These are phyloP conservation scores for Prunus kanzakura DNA, from an alignment of 306 rosid genomes.

Conservation along the genomic window DNA sequence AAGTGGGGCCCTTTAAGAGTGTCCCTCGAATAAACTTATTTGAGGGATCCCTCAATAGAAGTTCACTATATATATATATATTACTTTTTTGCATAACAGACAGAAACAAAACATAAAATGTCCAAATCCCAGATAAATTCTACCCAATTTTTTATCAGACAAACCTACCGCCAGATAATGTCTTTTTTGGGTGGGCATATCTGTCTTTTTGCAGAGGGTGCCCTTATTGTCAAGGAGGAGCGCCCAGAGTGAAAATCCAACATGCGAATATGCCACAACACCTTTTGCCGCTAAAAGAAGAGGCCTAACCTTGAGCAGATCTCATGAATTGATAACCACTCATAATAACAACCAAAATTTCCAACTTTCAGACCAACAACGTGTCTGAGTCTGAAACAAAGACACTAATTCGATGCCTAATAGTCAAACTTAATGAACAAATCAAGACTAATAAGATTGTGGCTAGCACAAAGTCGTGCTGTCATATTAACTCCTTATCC, in stretches of 20 bases:
- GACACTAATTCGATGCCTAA: background rate
- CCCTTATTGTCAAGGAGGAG: background rate
- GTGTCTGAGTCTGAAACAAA: background rate
- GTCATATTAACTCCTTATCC: background rate
- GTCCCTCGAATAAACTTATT: no score
- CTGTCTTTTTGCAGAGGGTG: background rate
- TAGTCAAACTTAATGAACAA: constrained; percentile 1
- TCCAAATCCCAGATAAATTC: background rate
- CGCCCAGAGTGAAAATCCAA: background rate
- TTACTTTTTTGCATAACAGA: no score
- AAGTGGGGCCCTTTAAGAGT: no score
- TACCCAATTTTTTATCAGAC: background rate
- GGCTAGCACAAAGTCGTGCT: background rate
- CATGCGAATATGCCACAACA: background rate
- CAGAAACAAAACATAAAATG: background rate
- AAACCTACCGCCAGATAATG: background rate
- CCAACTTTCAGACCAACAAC: background rate
- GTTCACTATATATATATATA: no score
- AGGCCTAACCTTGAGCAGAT: background rate
- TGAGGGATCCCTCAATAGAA: no score
- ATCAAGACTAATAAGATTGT: background rate
- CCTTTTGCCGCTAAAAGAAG: background rate
- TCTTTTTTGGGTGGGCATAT: background rate
- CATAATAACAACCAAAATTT: background rate
- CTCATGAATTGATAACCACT: background rate